Evolutionary conservation across 176 grass and related monocot species (phyloP), one percentile per base, ranked within the genome.

Genomic region (Oryza coarctata): DNA sequence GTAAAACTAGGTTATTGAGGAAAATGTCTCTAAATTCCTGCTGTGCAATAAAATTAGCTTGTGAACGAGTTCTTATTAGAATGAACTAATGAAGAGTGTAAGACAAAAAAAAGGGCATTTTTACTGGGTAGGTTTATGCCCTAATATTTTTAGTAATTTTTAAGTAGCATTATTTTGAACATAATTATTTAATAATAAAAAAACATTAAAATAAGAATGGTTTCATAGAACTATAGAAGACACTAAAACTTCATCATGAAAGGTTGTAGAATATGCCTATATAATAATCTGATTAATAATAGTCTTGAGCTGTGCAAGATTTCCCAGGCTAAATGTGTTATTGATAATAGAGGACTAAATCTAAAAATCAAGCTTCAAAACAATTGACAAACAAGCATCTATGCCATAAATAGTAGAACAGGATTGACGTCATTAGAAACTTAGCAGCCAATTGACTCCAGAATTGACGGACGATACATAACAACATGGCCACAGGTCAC

Each of bases 361-460:
- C 25, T 64, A 34, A 81, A 83, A 65, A 3, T 8, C 12, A 1
- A 17, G 9, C 61, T n/a, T 47, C 4, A n/a, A 65, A 43, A 65
- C 10, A 22, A n/a, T 23, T 9, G 2, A 47, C 0, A 9, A 12
- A 60, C 5, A 67, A 78, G 27, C 43, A 6, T 62, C 67, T 82
- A 79, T 71, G 6, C 7, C 13, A 34, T 22, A 38, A 20, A 85
- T 55, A 55, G 7, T 22, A 22, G 20, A 67, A 65, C 43, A 36
- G 49, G 38, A 75, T 28, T 57, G 10, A 3, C 31, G 65, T 83
- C 20, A 34, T 43, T 67, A 62, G 17, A 80, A 63, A 80, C 62
- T 68, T 84, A 30, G 26, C 28, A 80, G 30, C 33, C 44, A 12
- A 49, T 32, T 47, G 4, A 76, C 71, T 89, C 74, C 34, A 77